Conservation (phyloP, 225 moss, liverwort and hornwort genomes). For the Ulota crispa region DNA sequence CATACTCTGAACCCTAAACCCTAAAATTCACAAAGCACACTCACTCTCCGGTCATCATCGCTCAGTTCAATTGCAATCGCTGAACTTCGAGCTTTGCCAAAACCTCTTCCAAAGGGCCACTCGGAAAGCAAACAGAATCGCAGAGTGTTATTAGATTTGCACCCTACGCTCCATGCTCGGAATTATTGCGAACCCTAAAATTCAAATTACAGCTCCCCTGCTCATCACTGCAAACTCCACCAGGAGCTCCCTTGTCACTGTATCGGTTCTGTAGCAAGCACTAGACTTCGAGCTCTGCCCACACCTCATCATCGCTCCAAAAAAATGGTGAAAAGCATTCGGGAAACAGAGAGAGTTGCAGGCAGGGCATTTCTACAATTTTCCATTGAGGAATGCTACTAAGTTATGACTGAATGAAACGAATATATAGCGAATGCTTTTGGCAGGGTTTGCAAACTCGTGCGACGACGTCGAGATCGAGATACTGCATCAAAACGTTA, state of each 20-base stretch:
- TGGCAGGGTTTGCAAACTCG: neutral
- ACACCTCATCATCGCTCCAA: neutral
- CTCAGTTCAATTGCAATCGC: too few species aligned
- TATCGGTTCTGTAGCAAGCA: neutral
- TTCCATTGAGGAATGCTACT: neutral
- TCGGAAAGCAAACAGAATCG: neutral
- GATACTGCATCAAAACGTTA: neutral
- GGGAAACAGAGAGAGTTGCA: neutral
- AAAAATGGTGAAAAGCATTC: neutral
- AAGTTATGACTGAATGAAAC: neutral
- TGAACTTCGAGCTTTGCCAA: neutral
- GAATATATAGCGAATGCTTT: neutral
- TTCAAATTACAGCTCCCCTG: neutral
- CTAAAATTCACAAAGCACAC: neutral
- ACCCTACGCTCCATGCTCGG: conserved; percentile 27
- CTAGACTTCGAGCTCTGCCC: neutral
- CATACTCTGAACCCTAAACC: conserved; percentile 17
- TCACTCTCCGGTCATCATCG: conserved; percentile 9
- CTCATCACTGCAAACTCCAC: neutral
- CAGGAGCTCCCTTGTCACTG: neutral
- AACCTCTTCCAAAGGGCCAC: neutral
- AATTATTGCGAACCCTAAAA: neutral
- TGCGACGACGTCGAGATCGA: neutral
- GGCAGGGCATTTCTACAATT: too few species aligned
- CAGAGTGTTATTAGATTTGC: neutral